A percentile compares a stretch with the other conserved stretches of the same genome.
These are phyloP conservation scores for Aspergillus oerlinghausenensis DNA, from an alignment of 2,329 filamentous ascomycete species.

Conservation along the genomic window DNA sequence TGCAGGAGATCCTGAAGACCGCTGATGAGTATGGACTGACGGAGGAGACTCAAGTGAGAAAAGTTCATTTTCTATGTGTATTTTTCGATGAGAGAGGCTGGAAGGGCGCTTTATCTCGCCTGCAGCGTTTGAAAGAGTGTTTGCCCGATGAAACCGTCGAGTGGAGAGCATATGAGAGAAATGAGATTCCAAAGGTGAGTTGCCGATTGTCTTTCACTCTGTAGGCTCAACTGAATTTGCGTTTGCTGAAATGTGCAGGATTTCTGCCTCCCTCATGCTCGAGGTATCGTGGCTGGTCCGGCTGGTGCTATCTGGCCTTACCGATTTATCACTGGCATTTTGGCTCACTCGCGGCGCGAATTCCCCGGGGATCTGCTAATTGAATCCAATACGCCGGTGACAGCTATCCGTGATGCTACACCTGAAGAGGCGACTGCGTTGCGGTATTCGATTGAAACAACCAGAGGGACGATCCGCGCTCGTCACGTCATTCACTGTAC, in stretches of 20 bases:
- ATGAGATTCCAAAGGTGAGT: constrained; percentile 18
- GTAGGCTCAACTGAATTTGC: not conserved
- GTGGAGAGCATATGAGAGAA: constrained; percentile 21
- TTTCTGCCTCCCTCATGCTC: constrained; percentile 18
- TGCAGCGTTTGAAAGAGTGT: constrained; percentile 21
- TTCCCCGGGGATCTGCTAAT: constrained; percentile 34
- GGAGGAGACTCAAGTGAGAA: constrained; percentile 19
- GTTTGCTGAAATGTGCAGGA: constrained; percentile 11
- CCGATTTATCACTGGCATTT: constrained; percentile 24
- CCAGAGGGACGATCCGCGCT: constrained; percentile 42
- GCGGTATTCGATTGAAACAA: constrained; percentile 43
- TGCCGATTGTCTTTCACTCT: not conserved
- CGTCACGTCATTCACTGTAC: constrained; percentile 55
- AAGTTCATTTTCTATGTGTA: constrained; percentile 24
- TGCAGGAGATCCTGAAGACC: constrained; percentile 17
- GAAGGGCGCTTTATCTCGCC: constrained; percentile 14
- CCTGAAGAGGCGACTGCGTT: not conserved
- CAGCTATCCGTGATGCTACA: constrained; percentile 1
- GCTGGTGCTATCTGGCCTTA: constrained; percentile 32
- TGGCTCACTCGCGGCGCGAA: constrained; percentile 12
- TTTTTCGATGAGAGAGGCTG: constrained; percentile 24
- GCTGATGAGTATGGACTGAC: constrained; percentile 18
- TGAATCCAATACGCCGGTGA: constrained; percentile 19
- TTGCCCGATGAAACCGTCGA: constrained; percentile 24
- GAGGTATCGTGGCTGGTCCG: constrained; percentile 22